Conservation (phyloP, 192 early-diverging fungal species). For the Coemansia sp. region DNA sequence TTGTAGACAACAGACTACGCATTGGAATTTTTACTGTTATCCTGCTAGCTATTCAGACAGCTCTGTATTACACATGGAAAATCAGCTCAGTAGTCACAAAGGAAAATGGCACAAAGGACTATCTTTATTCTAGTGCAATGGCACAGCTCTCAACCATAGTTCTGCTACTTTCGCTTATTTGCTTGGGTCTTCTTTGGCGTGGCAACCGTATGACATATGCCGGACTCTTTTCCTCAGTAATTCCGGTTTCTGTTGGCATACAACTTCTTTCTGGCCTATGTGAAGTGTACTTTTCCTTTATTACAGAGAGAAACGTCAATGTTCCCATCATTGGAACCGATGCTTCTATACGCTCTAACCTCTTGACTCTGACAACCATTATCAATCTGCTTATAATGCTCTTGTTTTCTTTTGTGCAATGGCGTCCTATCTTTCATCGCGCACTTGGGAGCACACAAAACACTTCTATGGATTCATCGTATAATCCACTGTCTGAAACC, state of each 20-base stretch:
- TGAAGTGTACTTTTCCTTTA: constrained; percentile 18
- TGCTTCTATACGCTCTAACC: no score
- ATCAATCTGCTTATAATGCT: no score
- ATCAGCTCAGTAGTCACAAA: no score
- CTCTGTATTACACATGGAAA: no score
- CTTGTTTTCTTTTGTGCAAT: no score
- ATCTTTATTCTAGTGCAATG: no score
- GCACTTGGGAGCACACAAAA: background rate
- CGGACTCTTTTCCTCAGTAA: constrained; percentile 25
- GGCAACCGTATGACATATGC: background rate
- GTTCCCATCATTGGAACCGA: no score
- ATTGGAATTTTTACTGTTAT: background rate
- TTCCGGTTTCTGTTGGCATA: constrained; percentile 3
- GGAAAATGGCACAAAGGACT: no score
- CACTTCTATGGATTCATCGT: background rate
- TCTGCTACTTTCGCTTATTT: background rate
- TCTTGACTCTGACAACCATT: no score
- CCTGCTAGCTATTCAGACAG: background rate
- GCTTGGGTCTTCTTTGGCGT: background rate
- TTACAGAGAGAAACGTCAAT: no score
- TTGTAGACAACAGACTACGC: background rate
- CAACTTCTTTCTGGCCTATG: constrained; percentile 18
- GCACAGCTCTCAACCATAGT: background rate
- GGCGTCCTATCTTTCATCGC: no score
- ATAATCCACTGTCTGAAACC: no score